Percentiles rank a stretch among this genome's conserved stretches.
These are phyloP conservation scores for Plasmodium adleri DNA, from an alignment of 169 alveolate genomes.

Conservation along the genomic window DNA sequence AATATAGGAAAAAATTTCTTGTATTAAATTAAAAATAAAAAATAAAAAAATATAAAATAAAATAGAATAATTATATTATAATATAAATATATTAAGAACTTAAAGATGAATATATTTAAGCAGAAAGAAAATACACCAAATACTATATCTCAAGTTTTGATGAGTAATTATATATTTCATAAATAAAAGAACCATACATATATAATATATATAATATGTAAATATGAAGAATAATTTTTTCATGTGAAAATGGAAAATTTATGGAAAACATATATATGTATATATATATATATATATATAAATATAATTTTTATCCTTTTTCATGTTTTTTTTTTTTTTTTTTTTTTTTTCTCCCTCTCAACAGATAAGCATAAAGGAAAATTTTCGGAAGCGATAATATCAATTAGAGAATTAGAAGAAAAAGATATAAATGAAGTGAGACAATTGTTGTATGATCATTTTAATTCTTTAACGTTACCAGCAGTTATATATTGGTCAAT, in stretches of 20 bases:
- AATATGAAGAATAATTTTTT: neutral
- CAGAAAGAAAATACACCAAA: slow-evolving; percentile 23
- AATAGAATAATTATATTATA: too few species aligned
- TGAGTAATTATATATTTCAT: slow-evolving; percentile 40
- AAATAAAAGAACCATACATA: neutral
- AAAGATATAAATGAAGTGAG: slow-evolving; percentile 80
- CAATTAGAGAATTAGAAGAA: slow-evolving; percentile 69
- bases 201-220: neutral
- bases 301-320: neutral
- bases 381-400: slow-evolving; percentile 49
- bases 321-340: slow-evolving; percentile 2
- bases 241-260: too few species aligned
- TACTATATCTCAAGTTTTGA: slow-evolving; percentile 70
- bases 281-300: neutral
- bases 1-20: neutral
- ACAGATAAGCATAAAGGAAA: slow-evolving; percentile 61
- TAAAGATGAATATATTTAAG: slow-evolving; percentile 61
- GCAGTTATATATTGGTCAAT: slow-evolving; percentile 87
- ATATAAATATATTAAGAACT: slow-evolving; percentile 6
- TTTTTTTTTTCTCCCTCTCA: slow-evolving; percentile 3
- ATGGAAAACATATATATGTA: neutral
- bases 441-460: slow-evolving; percentile 82
- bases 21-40: too few species aligned
- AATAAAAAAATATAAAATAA: too few species aligned
- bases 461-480: slow-evolving; percentile 83